phyloP scores from a whole-genome alignment of 164 flowering plant species.

The Magnolia sinica region DNA sequence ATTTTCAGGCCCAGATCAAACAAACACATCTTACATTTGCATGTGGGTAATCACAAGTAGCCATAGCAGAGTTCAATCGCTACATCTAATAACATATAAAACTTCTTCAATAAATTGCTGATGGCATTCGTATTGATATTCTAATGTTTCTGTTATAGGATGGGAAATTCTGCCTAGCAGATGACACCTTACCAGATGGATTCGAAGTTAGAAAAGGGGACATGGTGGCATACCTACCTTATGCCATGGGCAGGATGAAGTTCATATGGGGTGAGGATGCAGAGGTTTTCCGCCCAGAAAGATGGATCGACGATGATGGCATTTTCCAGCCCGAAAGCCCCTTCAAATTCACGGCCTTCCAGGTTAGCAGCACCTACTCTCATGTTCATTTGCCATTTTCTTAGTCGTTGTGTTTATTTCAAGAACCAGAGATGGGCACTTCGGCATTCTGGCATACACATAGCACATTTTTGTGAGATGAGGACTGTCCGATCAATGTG shows the following conservation, averaged over 20 bases:
- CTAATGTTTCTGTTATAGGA: conserved; percentile 26
- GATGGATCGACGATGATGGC: conserved; percentile 59
- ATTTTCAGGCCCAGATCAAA: too few species aligned
- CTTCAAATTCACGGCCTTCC: conserved; percentile 67
- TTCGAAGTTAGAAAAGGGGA: conserved; percentile 54
- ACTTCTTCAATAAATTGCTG: neutral
- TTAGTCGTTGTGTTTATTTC: neutral
- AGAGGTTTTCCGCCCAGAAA: conserved; percentile 54
- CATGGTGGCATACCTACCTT: conserved; percentile 43
- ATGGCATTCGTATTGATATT: neutral
- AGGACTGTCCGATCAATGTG: too few species aligned
- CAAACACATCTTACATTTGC: too few species aligned
- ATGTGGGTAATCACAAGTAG: neutral
- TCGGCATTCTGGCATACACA: too few species aligned
- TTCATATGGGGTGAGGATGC: conserved; percentile 80
- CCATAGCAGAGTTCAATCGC: neutral
- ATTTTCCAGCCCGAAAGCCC: conserved; percentile 59
- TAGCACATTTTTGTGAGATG: too few species aligned
- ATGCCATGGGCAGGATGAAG: conserved; percentile 78
- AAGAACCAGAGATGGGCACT: too few species aligned
- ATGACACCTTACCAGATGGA: conserved; percentile 78
- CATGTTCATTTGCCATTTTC: neutral
- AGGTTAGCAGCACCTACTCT: conserved; percentile 30
- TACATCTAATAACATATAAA: too few species aligned
- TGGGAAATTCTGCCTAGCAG: conserved; percentile 43